Conservation (phyloP, 352 stramenopile genomes). For the Albugo candida region DNA sequence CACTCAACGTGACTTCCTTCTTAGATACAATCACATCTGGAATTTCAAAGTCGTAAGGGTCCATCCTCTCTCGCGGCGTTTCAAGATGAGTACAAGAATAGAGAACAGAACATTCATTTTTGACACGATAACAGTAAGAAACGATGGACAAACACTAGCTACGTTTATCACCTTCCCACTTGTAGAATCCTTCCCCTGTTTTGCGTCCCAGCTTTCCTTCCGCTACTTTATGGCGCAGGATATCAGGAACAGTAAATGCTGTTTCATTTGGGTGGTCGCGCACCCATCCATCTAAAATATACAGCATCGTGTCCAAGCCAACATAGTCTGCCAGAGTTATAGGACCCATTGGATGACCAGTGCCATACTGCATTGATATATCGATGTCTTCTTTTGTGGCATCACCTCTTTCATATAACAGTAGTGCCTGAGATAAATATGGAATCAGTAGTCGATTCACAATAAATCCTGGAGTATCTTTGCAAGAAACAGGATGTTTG, state of each 20-base stretch:
- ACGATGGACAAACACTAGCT: no score
- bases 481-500: constrained; percentile 88
- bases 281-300: constrained; percentile 91
- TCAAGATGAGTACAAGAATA: no score
- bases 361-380: constrained; percentile 91
- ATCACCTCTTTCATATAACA: constrained; percentile 88
- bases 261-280: constrained; percentile 89
- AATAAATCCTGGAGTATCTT: constrained; percentile 95
- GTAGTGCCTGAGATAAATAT: constrained; percentile 75
- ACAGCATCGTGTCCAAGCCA: constrained; percentile 91
- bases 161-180: constrained; percentile 75
- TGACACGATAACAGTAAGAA: no score
- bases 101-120: no score
- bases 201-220: constrained; percentile 92
- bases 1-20: no score
- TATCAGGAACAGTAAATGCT: constrained; percentile 89
- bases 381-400: constrained; percentile 94
- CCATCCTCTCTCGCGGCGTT: no score
- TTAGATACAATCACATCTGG: no score
- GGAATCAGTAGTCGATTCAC: constrained; percentile 86
- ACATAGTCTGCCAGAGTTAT: constrained; percentile 91
- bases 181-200: constrained; percentile 92
- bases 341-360: constrained; percentile 94
- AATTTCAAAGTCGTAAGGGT: no score
- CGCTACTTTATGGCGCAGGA: constrained; percentile 81